A percentile compares a stretch with the other conserved stretches of the same genome.
These are phyloP conservation scores for Exophiala phaeomuriformis DNA, from an alignment of 2,329 filamentous ascomycete species.

Conservation along the genomic window DNA sequence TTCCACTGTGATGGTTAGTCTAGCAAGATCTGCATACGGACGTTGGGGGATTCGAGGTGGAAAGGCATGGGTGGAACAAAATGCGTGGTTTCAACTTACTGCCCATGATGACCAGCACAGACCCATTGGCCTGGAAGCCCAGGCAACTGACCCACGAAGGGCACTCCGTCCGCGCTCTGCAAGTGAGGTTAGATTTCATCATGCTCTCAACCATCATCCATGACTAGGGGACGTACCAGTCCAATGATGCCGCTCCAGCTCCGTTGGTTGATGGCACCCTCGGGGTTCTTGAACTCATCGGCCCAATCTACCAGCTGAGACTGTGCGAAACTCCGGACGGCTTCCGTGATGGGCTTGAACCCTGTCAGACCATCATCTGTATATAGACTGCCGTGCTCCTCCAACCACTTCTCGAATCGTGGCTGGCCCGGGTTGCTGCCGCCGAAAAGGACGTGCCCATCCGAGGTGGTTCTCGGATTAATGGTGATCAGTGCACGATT, in stretches of 20 bases:
- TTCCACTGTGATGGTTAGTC: constrained; percentile 1
- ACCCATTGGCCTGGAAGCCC: constrained; percentile 1
- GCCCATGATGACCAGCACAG: constrained; percentile 4
- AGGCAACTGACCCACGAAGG: constrained; percentile 1
- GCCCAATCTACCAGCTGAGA: background rate
- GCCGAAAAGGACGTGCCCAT: background rate
- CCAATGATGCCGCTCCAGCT: constrained; percentile 4
- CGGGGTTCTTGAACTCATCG: background rate
- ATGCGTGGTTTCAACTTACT: constrained; percentile 1
- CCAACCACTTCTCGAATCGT: background rate
- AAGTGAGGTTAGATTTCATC: too few relatives aligned
- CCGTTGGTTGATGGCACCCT: background rate
- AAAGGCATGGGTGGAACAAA: background rate
- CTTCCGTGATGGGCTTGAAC: background rate
- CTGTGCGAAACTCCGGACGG: background rate
- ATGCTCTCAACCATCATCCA: background rate
- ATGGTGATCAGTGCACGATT: constrained; percentile 1
- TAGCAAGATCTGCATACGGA: background rate
- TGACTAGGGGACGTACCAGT: background rate
- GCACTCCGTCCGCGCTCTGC: constrained; percentile 2
- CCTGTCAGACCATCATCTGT: constrained; percentile 1
- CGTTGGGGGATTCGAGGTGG: too few relatives aligned
- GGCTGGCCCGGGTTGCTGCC: background rate
- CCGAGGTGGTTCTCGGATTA: background rate
- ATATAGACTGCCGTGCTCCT: background rate